Evolutionary conservation across 257 asterid genomes (phyloP).

Genomic region (Linderniella brevidens): DNA sequence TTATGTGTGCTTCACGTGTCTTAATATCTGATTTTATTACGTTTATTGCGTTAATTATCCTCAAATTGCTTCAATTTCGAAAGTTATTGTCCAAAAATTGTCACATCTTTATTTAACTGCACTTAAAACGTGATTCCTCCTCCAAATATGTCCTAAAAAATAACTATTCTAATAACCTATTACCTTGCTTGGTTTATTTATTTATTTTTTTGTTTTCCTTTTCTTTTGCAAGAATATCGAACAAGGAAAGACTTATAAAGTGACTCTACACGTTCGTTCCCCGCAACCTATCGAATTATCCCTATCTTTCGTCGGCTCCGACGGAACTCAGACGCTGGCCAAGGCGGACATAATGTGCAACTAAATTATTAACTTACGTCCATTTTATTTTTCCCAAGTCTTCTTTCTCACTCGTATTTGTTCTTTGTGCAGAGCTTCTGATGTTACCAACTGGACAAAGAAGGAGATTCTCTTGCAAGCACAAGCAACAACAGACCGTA

Average conservation of each 20-base stretch:
- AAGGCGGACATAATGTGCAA: slow-evolving; percentile 36
- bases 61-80: too few species aligned
- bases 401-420: too few species aligned
- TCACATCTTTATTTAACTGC: too few species aligned
- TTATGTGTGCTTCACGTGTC: too few species aligned
- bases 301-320: slow-evolving; percentile 49
- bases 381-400: too few species aligned
- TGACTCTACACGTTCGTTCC: slow-evolving; percentile 57
- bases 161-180: too few species aligned
- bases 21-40: too few species aligned
- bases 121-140: too few species aligned
- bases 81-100: too few species aligned
- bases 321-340: slow-evolving; percentile 49
- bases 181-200: neutral
- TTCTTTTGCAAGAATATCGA: slow-evolving; percentile 53
- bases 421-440: slow-evolving; percentile 27
- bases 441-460: slow-evolving; percentile 51
- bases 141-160: too few species aligned
- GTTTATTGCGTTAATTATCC: too few species aligned
- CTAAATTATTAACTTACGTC: too few species aligned
- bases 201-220: neutral
- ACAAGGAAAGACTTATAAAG: slow-evolving; percentile 55
- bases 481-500: slow-evolving; percentile 30
- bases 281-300: slow-evolving; percentile 31
- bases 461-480: slow-evolving; percentile 52